Base-by-base conservation (phyloP, 2,329 filamentous ascomycete species). In the Calonectria hongkongensis region DNA sequence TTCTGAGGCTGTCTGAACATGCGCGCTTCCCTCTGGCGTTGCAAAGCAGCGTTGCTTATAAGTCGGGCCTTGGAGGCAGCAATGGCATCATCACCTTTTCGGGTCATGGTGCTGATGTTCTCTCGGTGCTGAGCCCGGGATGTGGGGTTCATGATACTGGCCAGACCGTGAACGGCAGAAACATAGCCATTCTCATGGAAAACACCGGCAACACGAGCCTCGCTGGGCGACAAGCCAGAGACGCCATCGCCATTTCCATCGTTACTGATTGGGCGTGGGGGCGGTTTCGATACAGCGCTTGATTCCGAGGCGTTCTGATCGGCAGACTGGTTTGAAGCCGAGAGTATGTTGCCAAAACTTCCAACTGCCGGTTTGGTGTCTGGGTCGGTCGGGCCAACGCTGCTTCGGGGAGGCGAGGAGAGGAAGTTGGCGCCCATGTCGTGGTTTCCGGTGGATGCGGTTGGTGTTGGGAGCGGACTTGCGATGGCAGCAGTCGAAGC, bases 1-100 rank as follows among this genome's bases (percentile, higher is more conserved):
- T 78, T 76, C 50, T 73, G 69, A 1, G 82, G 82, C 25, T 80
- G 79, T 1, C 80, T 76, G 41, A 82, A 82, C 66, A 84, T 76
- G 64, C 79, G 75, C 12, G 77, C 73, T 60, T 84, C 82, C 27
- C 81, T 74, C 58, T 84, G 82, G 21, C 80, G 76, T 50, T 83
- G 82, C 2, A 84, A 73, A 5, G 81, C 82, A 12, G 82, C 82
- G 45, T 84, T 82, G 70, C 81, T 83, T n/a, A 84, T 82, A 2
- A 84, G 81, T 27, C 80, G 76, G 7, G 82, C 82, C 62, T 82
- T 82, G 1, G 80, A 80, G 2, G 78, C 79, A 0, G 81, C 76
- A 36, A 80, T 80, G 66, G 77, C 77, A 47, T 78, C 76, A 25
- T 80, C 76, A 15, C 80, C 79, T 65, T 79, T 78, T 10, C 74